A percentile compares a stretch with the other conserved stretches of the same genome.
Conservation (phyloP, 371 early-diverging fungal genomes). For the Capillidium rhysosporum region DNA sequence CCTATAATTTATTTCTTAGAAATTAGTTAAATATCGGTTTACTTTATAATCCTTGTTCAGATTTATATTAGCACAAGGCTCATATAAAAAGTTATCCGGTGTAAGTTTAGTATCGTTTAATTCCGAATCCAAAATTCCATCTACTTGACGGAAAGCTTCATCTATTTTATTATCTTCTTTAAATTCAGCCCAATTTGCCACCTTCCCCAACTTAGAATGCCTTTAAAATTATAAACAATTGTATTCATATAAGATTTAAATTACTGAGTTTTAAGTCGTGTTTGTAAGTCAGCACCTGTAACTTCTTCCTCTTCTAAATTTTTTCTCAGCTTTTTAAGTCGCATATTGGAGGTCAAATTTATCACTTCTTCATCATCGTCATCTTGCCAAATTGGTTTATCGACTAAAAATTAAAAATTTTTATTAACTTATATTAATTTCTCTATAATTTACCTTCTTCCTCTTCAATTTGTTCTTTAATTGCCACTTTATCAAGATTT, state of each 20-base stretch:
- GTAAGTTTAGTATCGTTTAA: conserved; percentile 11
- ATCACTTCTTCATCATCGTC: conserved; percentile 39
- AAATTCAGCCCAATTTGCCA: conserved; percentile 3
- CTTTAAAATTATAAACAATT: background rate
- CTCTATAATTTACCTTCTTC: too few species aligned
- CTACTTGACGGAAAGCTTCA: background rate
- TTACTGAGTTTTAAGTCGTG: conserved; percentile 61
- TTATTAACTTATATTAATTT: too few species aligned
- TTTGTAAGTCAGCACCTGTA: conserved; percentile 56
- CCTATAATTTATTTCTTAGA: conserved; percentile 14
- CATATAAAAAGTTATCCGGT: conserved; percentile 11
- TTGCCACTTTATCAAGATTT: too few species aligned
- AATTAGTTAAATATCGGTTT: conserved; percentile 5
- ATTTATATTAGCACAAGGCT: conserved; percentile 15
- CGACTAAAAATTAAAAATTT: conserved; percentile 5
- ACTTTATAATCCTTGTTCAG: conserved; percentile 7
- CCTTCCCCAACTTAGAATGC: background rate
- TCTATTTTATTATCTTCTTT: conserved; percentile 7
- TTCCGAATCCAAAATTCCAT: conserved; percentile 1
- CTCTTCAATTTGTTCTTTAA: conserved; percentile 1
- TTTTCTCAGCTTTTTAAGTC: conserved; percentile 57
- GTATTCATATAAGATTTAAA: background rate
- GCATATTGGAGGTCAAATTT: conserved; percentile 18
- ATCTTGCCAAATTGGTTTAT: conserved; percentile 53
- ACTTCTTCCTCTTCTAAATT: conserved; percentile 49